A percentile compares a stretch with the other conserved stretches of the same genome.
Evolutionary conservation across 2,329 filamentous ascomycete genomes (phyloP).

Genomic region (Sporothrix globosa): DNA sequence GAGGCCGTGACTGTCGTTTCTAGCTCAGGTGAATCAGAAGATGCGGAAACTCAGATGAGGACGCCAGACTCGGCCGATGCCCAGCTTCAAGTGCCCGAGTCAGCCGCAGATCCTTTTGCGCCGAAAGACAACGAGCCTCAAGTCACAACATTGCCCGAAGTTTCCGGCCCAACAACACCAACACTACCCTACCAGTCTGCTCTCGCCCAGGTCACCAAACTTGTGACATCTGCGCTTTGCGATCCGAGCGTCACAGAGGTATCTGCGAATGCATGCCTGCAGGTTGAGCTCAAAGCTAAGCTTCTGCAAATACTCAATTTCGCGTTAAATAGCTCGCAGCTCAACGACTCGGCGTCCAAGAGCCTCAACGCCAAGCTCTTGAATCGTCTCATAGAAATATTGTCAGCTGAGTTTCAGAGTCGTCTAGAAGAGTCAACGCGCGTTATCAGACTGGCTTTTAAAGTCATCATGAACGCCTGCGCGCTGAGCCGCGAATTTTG

Average conservation of each 20-base stretch:
- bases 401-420: constrained; percentile 36
- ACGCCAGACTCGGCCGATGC: constrained; percentile 7
- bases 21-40: neutral
- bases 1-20: neutral
- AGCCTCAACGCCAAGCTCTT: constrained; percentile 40
- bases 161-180: constrained; percentile 26
- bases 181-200: constrained; percentile 42
- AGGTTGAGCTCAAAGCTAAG: constrained; percentile 54
- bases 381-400: constrained; percentile 42
- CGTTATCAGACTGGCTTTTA: constrained; percentile 42
- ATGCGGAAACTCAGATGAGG: constrained; percentile 6
- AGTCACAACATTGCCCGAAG: constrained; percentile 31
- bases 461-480: constrained; percentile 49
- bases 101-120: neutral
- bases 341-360: constrained; percentile 29
- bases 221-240: constrained; percentile 64
- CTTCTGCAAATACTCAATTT: constrained; percentile 61
- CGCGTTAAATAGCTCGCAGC: constrained; percentile 50
- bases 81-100: neutral
- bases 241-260: constrained; percentile 57
- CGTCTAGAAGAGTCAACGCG: constrained; percentile 31
- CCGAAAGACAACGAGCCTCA: neutral
- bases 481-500: constrained; percentile 47
- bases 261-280: constrained; percentile 50
- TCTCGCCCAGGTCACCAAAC: constrained; percentile 52